A percentile compares a stretch with the other conserved stretches of the same genome.
These are phyloP conservation scores for Saturnispora silvae DNA, from an alignment of 805 yeast species.

Conservation along the genomic window DNA sequence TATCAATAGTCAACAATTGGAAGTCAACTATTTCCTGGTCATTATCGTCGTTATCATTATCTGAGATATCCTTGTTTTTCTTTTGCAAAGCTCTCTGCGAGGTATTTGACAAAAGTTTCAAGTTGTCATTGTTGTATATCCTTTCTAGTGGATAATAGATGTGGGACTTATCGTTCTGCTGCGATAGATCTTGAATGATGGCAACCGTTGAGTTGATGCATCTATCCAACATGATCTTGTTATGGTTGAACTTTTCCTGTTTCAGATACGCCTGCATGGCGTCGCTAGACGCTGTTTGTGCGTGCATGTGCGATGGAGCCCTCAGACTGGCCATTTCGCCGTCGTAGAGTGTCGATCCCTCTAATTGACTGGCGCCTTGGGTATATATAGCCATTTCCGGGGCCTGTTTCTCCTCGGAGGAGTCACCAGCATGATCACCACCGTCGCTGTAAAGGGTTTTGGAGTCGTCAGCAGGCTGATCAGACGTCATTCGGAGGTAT, in stretches of 20 bases:
- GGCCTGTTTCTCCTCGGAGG: no score
- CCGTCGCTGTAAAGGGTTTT: no score
- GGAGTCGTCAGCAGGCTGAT: no score
- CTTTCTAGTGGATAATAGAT: slow-evolving; percentile 46
- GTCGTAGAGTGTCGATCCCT: slow-evolving; percentile 21
- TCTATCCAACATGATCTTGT: slow-evolving; percentile 52
- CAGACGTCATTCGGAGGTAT: no score
- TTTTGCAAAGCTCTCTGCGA: slow-evolving; percentile 46
- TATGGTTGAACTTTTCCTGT: slow-evolving; percentile 72
- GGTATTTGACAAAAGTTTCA: slow-evolving; percentile 34
- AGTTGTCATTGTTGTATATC: slow-evolving; percentile 13
- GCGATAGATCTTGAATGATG: slow-evolving; percentile 38
- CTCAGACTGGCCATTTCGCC: slow-evolving; percentile 9
- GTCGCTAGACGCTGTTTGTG: neutral
- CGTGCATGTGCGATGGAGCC: neutral
- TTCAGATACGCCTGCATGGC: slow-evolving; percentile 8
- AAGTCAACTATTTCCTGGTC: slow-evolving; percentile 29
- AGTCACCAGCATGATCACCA: no score
- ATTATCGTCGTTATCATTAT: neutral
- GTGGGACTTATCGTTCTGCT: slow-evolving; percentile 51
- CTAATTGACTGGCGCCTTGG: slow-evolving; percentile 16
- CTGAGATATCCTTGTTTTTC: slow-evolving; percentile 24
- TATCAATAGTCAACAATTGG: slow-evolving; percentile 50
- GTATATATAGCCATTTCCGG: slow-evolving; percentile 18
- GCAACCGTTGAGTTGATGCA: slow-evolving; percentile 45